Conservation (phyloP, 139 green algal genomes). For the Zygnema cylindricum region DNA sequence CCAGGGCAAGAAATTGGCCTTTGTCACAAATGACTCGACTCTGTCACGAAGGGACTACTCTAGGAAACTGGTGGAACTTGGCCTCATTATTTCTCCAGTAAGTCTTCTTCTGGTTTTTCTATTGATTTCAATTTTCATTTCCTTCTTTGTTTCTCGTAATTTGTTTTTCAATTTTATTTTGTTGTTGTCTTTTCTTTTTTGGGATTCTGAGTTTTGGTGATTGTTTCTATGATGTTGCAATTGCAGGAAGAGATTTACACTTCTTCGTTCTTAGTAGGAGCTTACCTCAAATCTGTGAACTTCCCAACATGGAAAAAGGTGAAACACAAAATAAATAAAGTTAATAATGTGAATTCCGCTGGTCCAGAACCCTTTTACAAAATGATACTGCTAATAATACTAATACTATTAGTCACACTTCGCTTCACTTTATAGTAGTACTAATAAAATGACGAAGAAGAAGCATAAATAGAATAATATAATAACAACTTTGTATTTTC, state of each 20-base stretch:
- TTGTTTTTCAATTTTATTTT: slow-evolving; percentile 2
- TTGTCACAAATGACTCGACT: slow-evolving; percentile 99
- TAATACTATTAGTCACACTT: too few relatives aligned
- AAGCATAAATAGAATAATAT: too few relatives aligned
- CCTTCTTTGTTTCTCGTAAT: too few relatives aligned
- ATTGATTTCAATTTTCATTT: too few relatives aligned
- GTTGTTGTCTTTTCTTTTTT: not conserved
- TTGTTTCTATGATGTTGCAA: slow-evolving; percentile 6
- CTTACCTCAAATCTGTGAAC: slow-evolving; percentile 93
- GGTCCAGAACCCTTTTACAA: too few relatives aligned
- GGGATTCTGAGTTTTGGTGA: not conserved
- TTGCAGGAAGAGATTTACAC: slow-evolving; percentile 97
- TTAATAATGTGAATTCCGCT: too few relatives aligned
- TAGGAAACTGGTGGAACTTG: slow-evolving; percentile 92
- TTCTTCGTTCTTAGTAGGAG: slow-evolving; percentile 95
- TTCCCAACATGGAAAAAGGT: slow-evolving; percentile 94
- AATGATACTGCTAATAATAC: too few relatives aligned
- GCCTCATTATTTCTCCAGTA: slow-evolving; percentile 77
- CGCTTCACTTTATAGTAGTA: too few relatives aligned
- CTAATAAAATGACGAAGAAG: too few relatives aligned
- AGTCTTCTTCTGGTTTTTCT: slow-evolving; percentile 64
- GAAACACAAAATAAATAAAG: too few relatives aligned
- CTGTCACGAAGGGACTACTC: slow-evolving; percentile 84
- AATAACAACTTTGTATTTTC: too few relatives aligned
- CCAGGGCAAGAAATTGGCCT: slow-evolving; percentile 96